phyloP scores from a whole-genome alignment of 148 eudicot genomes.

The Chenopodium quinoa region DNA sequence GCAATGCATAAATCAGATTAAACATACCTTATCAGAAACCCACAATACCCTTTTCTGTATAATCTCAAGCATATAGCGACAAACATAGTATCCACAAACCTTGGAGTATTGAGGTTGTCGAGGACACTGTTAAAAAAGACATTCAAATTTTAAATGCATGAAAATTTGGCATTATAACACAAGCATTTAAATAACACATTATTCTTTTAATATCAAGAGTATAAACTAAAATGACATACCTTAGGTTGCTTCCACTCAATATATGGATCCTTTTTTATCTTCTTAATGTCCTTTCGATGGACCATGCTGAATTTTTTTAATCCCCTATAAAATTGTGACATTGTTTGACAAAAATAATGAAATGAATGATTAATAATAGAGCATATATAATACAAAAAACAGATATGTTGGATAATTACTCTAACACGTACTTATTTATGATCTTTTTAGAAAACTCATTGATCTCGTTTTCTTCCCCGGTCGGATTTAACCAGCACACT shows the following conservation, averaged over 20 bases:
- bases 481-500: conserved; percentile 3
- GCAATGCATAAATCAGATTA: too few relatives aligned
- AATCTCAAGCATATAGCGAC: conserved; percentile 7
- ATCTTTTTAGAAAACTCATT: background rate
- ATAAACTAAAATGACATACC: background rate
- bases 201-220: background rate
- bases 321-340: background rate
- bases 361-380: too few relatives aligned
- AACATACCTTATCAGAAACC: background rate
- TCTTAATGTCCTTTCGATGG: conserved; percentile 5
- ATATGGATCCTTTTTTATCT: background rate
- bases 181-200: too few relatives aligned
- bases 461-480: background rate
- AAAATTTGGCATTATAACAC: too few relatives aligned
- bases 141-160: too few relatives aligned
- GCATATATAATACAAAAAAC: too few relatives aligned
- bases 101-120: background rate
- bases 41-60: background rate
- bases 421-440: background rate
- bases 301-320: background rate
- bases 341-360: background rate
- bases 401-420: background rate
- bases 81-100: background rate
- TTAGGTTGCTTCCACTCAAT: background rate
- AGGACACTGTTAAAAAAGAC: conserved; percentile 1